A percentile compares a stretch with the other conserved stretches of the same genome.
phyloP scores from a whole-genome alignment of 2,329 filamentous ascomycete genomes.

The Anthostomella pinea region DNA sequence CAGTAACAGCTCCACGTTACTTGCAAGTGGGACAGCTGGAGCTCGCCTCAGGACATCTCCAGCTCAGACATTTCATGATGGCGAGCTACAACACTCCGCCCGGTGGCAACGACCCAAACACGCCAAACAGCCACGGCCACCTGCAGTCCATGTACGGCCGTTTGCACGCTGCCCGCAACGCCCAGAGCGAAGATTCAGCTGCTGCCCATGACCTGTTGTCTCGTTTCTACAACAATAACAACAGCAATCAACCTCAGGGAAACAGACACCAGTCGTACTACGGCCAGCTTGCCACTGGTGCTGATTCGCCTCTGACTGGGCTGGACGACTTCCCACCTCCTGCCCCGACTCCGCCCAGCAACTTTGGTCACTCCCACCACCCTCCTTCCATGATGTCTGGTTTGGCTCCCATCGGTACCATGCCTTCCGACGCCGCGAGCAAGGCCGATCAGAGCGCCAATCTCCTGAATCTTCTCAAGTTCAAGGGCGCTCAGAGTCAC shows the following conservation, averaged over 20 bases:
- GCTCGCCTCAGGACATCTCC: too few relatives aligned
- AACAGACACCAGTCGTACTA: conserved; percentile 29
- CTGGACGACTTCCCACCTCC: conserved; percentile 38
- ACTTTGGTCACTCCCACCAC: conserved; percentile 39
- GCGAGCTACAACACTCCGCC: conserved; percentile 33
- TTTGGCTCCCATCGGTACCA: conserved; percentile 51
- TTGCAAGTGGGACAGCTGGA: conserved; percentile 14
- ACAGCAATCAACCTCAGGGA: too few relatives aligned
- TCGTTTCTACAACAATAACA: conserved; percentile 30
- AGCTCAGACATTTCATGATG: conserved; percentile 30
- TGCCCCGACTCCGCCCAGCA: conserved; percentile 43
- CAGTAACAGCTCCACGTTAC: conserved; percentile 11
- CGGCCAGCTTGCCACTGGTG: conserved; percentile 22
- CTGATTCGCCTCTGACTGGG: conserved; percentile 28
- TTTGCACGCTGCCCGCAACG: conserved; percentile 28
- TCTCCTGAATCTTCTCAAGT: conserved; percentile 61
- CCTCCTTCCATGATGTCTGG: conserved; percentile 38
- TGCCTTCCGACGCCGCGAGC: conserved; percentile 29
- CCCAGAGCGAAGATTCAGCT: conserved; percentile 24
- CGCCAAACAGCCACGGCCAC: too few relatives aligned
- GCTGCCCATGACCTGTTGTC: conserved; percentile 32
- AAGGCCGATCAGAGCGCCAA: conserved; percentile 50
- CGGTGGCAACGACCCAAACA: conserved; percentile 33
- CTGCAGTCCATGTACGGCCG: conserved; percentile 42
- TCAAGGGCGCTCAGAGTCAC: conserved; percentile 41